These are phyloP conservation scores for Exophiala sp. DNA, from an alignment of 2,329 filamentous ascomycete genomes.

Conservation along the genomic window DNA sequence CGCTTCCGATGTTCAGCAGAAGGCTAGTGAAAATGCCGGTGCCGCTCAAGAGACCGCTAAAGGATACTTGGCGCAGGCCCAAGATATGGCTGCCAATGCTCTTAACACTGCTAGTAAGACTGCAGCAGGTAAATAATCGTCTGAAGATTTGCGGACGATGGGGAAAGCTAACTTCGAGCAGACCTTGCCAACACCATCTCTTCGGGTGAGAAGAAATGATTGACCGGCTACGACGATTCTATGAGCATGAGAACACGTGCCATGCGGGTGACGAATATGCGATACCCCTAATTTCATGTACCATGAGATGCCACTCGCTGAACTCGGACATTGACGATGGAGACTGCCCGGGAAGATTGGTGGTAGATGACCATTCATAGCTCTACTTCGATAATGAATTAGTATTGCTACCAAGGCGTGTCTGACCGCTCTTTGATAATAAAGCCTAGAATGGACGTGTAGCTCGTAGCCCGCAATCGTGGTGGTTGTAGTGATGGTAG, in stretches of 20 bases:
- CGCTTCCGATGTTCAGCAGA: neutral
- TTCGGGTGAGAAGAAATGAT: constrained; percentile 26
- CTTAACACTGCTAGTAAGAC: constrained; percentile 26
- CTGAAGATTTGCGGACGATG: neutral
- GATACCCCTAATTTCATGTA: constrained; percentile 2
- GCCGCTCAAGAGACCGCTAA: constrained; percentile 8
- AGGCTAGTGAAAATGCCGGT: neutral
- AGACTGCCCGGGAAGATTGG: neutral
- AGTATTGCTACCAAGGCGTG: neutral
- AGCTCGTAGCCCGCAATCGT: no score
- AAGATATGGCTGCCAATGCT: constrained; percentile 23
- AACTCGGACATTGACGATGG: neutral
- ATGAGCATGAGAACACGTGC: neutral
- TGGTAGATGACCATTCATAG: constrained; percentile 1
- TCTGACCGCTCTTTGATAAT: no score
- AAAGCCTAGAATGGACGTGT: no score
- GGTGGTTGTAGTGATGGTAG: no score
- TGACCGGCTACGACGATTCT: neutral
- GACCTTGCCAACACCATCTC: constrained; percentile 26
- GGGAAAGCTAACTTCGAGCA: constrained; percentile 15
- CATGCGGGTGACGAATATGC: neutral
- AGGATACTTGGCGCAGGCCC: constrained; percentile 6
- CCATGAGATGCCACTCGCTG: neutral
- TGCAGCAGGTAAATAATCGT: constrained; percentile 15
- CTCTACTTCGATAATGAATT: constrained; percentile 3